These are phyloP conservation scores for Wickerhamiella hasegawae DNA, from an alignment of 805 yeast genomes.

Conservation along the genomic window DNA sequence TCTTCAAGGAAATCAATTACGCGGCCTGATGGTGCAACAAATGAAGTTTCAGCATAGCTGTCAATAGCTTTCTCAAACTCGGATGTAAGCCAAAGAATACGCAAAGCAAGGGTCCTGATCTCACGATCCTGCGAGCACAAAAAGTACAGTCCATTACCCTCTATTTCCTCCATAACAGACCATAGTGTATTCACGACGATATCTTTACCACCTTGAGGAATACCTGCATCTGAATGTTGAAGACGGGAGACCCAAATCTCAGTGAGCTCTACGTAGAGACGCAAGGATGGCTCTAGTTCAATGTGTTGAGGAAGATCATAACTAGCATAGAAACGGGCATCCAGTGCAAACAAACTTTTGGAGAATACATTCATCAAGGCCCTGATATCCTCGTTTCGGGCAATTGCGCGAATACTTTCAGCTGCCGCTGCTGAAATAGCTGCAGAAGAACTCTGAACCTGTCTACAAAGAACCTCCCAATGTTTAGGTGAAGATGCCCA, in stretches of 20 bases:
- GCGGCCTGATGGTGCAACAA: constrained; percentile 12
- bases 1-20: constrained; percentile 58
- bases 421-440: constrained; percentile 50
- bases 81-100: constrained; percentile 62
- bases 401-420: constrained; percentile 46
- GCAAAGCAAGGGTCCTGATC: constrained; percentile 58
- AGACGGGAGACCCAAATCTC: constrained; percentile 51
- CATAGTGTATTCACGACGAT: constrained; percentile 32
- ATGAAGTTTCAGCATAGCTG: constrained; percentile 25
- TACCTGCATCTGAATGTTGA: constrained; percentile 11
- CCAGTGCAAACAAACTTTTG: constrained; percentile 62
- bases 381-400: constrained; percentile 53
- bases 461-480: constrained; percentile 63
- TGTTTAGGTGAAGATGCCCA: constrained; percentile 42
- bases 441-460: constrained; percentile 51
- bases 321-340: constrained; percentile 33
- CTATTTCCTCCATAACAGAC: constrained; percentile 84
- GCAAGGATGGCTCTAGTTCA: constrained; percentile 41
- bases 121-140: constrained; percentile 73
- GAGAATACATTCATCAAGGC: constrained; percentile 60
- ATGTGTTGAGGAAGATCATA: constrained; percentile 44
- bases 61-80: constrained; percentile 74
- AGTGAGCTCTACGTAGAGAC: constrained; percentile 61
- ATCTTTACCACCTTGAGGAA: constrained; percentile 5
- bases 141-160: constrained; percentile 87